Base-by-base conservation (phyloP, 257 asterid species). In the Solanum lycopersicoides region DNA sequence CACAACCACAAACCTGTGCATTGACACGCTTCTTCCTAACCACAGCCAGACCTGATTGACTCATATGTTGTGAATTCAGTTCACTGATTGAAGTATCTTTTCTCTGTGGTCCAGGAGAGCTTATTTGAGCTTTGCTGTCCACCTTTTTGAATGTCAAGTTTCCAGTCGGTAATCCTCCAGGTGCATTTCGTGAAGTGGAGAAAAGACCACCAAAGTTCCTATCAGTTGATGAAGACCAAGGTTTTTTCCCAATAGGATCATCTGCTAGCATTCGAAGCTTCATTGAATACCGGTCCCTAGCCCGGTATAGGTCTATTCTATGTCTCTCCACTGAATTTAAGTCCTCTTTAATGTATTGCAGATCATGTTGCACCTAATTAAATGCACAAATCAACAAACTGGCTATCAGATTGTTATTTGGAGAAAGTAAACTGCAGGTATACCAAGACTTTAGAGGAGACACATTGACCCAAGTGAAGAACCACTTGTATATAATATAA, bases 1-100 rank as follows among this genome's bases (percentile, higher is more conserved):
- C 68, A 30, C 66, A 74, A 86, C 30, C 34, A 87, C 92, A 86
- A 89, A 95, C 98, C 98, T 95, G 98, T 83, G 94, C 93, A 90
- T 92, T 96, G 50, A 95, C 91, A 25, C 98, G 95, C 89, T 94
- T 95, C 90, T 95, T 95, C 84, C 96, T 91, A 45, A 90, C 91
- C 42, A 95, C 94, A 15, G 95, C 93, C 86, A 92, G 89, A 80
- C 95, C 93, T 37, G 96, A 91, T 91, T 92, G 98, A 87, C 94
- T 92, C 89, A 88, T 88, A 88, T 91, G 91, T 74, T 91, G 96
- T 71, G 95, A 93, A 85, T 91, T 91, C 68, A 92, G 89, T 86
- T 92, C 94, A 89, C 88, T 89, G 53, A 86, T 87, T 88, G 94
- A 90, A 89, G 88, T 89, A 80, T 92, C 95, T 89, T 92, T 94